Evolutionary conservation across 2,329 filamentous ascomycete species (phyloP), one percentile per base, ranked within the genome.

Genomic region (Pezizomycotina sp.): DNA sequence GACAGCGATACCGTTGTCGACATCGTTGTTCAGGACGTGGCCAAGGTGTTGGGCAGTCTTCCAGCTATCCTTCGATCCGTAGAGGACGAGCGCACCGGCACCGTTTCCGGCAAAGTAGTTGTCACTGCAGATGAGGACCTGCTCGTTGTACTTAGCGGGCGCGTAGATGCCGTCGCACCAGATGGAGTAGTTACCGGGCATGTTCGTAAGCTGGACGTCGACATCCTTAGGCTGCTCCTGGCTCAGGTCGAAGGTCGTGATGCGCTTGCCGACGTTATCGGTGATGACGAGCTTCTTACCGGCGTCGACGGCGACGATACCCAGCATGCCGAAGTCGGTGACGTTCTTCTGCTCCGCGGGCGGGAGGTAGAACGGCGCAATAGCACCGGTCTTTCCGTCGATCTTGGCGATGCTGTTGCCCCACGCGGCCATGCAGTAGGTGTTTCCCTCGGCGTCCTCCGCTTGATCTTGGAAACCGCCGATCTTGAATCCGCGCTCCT

Each of bases 131-230:
- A 34, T 23, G 2, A 18, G 23, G 5, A 34, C 23, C 22, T 15
- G 21, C 14, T 25, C 31, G 14, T 34, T 12, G 14, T 34, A 34
- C 15, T 34, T 34, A n/a, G 31, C 23, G 14, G 31, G 31, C 3
- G 31, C 31, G 22, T 34, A 34, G 31, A 34, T 27, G 3, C 31
- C 31, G 23, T 34, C 31, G 31, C 31, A 34, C 23, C 31, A 27
- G 23, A 34, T 27, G 7, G 22, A n/a, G 9, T 27, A 25, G 6
- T 25, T 25, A n/a, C 15, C 22, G 9, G 31, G 31, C 22, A 27
- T 23, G 14, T 25, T 27, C 12, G 21, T 16, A 6, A 25, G 31
- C 15, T 23, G 23, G 3, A 34, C 31, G 4, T 27, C 14, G 14
- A 19, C 14, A 10, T 23, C 23, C 4, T 12, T 14, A 8, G n/a